phyloP scores from a whole-genome alignment of 2,329 filamentous ascomycete genomes.

The Botrytis pseudocinerea region DNA sequence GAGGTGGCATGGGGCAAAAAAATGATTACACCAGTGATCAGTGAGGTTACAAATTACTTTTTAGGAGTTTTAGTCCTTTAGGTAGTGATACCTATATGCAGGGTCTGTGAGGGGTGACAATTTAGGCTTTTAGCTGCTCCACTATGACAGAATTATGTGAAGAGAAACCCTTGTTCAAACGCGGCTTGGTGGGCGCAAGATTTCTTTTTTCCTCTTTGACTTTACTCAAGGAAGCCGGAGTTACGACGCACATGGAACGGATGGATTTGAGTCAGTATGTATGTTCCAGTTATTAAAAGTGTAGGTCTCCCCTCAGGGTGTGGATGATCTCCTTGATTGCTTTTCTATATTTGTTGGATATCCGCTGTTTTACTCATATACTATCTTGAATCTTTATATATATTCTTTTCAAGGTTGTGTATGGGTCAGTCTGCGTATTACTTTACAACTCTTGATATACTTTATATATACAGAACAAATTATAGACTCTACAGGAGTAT shows the following conservation, averaged over 20 bases:
- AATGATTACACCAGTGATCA: neutral
- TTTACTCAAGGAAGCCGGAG: slow-evolving; percentile 5
- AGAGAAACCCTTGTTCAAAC: slow-evolving; percentile 10
- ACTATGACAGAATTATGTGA: slow-evolving; percentile 17
- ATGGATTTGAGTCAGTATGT: slow-evolving; percentile 12
- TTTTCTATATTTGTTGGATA: neutral
- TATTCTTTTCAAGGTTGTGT: neutral
- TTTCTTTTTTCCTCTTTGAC: neutral
- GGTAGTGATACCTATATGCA: slow-evolving; percentile 18
- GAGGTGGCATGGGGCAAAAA: slow-evolving; percentile 22
- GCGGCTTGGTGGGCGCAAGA: slow-evolving; percentile 16
- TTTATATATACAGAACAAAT: neutral
- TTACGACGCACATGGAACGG: slow-evolving; percentile 8
- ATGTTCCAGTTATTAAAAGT: slow-evolving; percentile 13
- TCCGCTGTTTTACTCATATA: neutral
- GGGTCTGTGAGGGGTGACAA: slow-evolving; percentile 19
- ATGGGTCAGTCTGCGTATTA: neutral
- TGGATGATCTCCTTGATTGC: neutral
- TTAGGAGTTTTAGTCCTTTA: neutral
- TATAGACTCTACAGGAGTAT: neutral
- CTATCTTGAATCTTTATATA: neutral
- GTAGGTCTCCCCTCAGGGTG: neutral
- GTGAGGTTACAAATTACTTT: slow-evolving; percentile 8
- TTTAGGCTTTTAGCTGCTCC: slow-evolving; percentile 15
- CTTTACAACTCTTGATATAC: neutral